Percentiles rank a stretch among this genome's conserved stretches.
phyloP scores from a whole-genome alignment of 768 basidiomycete species.

The Tubosaeta sp. region DNA sequence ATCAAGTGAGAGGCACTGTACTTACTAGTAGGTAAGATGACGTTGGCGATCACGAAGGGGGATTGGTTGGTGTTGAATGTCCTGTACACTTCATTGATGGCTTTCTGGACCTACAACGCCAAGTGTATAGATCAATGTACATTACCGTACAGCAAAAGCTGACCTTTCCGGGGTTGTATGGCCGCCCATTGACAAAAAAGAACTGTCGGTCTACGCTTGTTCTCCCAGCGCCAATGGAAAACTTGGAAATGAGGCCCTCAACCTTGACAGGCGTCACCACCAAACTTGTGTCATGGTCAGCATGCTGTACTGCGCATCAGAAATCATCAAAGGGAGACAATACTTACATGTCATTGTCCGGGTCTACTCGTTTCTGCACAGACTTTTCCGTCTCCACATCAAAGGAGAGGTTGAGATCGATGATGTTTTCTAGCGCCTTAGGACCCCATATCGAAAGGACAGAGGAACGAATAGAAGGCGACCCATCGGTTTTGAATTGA shows the following conservation, averaged over 20 bases:
- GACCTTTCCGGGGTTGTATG: slow-evolving; percentile 42
- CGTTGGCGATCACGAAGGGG: slow-evolving; percentile 47
- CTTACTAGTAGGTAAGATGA: slow-evolving; percentile 69
- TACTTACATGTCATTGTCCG: slow-evolving; percentile 21
- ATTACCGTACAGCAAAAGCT: neutral
- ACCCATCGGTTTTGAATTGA: slow-evolving; percentile 72
- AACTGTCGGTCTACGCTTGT: slow-evolving; percentile 84
- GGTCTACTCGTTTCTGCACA: slow-evolving; percentile 31
- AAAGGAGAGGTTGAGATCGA: slow-evolving; percentile 69
- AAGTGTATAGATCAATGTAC: neutral
- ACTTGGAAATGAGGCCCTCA: slow-evolving; percentile 81
- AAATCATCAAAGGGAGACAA: neutral
- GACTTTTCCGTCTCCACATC: slow-evolving; percentile 62
- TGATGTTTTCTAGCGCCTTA: slow-evolving; percentile 69
- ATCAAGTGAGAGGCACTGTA: neutral
- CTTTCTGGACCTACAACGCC: slow-evolving; percentile 2
- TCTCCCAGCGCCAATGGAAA: slow-evolving; percentile 69
- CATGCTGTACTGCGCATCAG: neutral
- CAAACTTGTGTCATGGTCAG: slow-evolving; percentile 9
- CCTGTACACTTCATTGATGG: slow-evolving; percentile 4
- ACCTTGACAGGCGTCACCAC: slow-evolving; percentile 47
- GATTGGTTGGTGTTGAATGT: slow-evolving; percentile 2
- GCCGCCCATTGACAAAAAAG: slow-evolving; percentile 89
- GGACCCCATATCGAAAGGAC: slow-evolving; percentile 81
- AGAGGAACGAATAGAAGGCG: slow-evolving; percentile 55